These are phyloP conservation scores for Penicillium griseofulvum DNA, from an alignment of 2,329 filamentous ascomycete genomes.

Conservation along the genomic window DNA sequence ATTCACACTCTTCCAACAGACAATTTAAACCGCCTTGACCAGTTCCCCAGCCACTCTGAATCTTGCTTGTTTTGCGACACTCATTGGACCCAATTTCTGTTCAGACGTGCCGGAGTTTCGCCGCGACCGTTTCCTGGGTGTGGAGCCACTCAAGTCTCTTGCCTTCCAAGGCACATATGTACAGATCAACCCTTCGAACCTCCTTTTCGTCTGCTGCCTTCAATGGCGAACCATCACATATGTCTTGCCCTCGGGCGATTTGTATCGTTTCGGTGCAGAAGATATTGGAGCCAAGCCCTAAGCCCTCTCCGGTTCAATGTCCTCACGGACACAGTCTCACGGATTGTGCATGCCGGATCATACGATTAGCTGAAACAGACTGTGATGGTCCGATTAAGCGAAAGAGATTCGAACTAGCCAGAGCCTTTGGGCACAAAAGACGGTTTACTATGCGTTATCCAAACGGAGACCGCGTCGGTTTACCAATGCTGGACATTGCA, in stretches of 20 bases:
- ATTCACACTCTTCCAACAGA: slow-evolving; percentile 6
- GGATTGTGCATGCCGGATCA: slow-evolving; percentile 65
- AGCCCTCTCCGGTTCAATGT: slow-evolving; percentile 65
- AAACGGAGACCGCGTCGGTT: slow-evolving; percentile 47
- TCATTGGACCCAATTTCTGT: slow-evolving; percentile 17
- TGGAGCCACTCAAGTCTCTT: slow-evolving; percentile 38
- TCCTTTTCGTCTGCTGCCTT: slow-evolving; percentile 61
- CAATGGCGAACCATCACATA: slow-evolving; percentile 38
- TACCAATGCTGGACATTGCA: slow-evolving; percentile 57
- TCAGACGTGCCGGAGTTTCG: slow-evolving; percentile 12
- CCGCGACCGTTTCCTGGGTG: slow-evolving; percentile 12
- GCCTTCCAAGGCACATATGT: slow-evolving; percentile 39
- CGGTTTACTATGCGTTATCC: slow-evolving; percentile 47
- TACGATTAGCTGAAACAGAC: slow-evolving; percentile 60
- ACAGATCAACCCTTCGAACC: slow-evolving; percentile 77
- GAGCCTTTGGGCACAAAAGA: slow-evolving; percentile 44
- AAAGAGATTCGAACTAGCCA: slow-evolving; percentile 45
- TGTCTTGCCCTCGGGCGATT: slow-evolving; percentile 27
- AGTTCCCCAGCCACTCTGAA: background rate
- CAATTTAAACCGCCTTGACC: background rate
- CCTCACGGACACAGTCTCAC: slow-evolving; percentile 58
- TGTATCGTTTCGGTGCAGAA: slow-evolving; percentile 55
- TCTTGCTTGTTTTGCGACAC: slow-evolving; percentile 7
- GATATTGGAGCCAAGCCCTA: slow-evolving; percentile 96
- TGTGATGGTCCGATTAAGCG: slow-evolving; percentile 32